Evolutionary conservation across 1,284 basidiomycete genomes (phyloP).

Genomic region (Meira nashicola): DNA sequence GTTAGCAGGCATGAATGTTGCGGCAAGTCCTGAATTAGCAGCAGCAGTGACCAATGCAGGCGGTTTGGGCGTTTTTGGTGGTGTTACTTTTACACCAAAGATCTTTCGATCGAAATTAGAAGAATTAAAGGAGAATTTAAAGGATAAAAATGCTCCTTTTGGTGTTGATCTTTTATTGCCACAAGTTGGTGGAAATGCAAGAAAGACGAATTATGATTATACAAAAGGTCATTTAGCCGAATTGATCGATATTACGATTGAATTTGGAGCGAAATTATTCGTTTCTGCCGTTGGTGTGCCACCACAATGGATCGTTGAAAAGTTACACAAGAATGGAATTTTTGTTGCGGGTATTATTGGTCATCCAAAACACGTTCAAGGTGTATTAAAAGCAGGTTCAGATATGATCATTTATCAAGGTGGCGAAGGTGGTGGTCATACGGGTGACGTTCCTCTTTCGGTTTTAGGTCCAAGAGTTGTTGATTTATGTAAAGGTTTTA

Average conservation of each 20-base stretch:
- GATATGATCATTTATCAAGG: constrained; percentile 50
- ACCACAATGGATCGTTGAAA: constrained; percentile 37
- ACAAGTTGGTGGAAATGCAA: constrained; percentile 42
- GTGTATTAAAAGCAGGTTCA: constrained; percentile 38
- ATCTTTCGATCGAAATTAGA: constrained; percentile 23
- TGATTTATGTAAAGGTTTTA: constrained; percentile 37
- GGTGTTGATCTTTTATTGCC: constrained; percentile 46
- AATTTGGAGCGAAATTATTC: constrained; percentile 41
- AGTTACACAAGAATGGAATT: constrained; percentile 37
- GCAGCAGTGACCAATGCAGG: constrained; percentile 45
- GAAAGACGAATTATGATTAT: constrained; percentile 48
- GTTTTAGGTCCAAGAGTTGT: constrained; percentile 41
- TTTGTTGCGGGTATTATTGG: constrained; percentile 65
- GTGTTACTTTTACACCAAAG: constrained; percentile 40
- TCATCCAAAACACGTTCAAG: constrained; percentile 46
- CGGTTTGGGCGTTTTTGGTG: constrained; percentile 45
- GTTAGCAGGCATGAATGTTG: constrained; percentile 32
- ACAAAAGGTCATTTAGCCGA: constrained; percentile 36
- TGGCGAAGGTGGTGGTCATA: constrained; percentile 47
- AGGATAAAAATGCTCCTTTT: constrained; percentile 45
- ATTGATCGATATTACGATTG: constrained; percentile 43
- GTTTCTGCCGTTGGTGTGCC: constrained; percentile 47
- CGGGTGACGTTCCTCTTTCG: constrained; percentile 41
- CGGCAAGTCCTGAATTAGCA: constrained; percentile 39
- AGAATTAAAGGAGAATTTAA: constrained; percentile 31